Evolutionary conservation across 495 filamentous ascomycete genomes (phyloP).

Genomic region (Hypoxylon crocopeplum): DNA sequence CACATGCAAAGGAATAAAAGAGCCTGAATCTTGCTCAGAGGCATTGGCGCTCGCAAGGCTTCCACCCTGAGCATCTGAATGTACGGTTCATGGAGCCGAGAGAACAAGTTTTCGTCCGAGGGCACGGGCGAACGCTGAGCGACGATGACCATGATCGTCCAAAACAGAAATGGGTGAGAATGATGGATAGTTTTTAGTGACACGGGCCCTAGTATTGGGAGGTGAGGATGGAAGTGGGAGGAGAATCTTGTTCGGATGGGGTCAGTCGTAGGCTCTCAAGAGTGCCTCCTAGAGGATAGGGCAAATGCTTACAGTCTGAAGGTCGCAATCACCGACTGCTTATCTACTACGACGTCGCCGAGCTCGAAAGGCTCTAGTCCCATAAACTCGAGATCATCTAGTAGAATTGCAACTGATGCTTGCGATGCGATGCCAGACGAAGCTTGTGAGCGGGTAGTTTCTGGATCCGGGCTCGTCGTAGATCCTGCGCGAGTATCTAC

Average conservation of each 20-base stretch:
- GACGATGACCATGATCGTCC: constrained; percentile 40
- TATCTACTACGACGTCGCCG: constrained; percentile 23
- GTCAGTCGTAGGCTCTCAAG: too few relatives aligned
- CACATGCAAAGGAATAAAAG: constrained; percentile 42
- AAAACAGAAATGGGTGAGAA: constrained; percentile 40
- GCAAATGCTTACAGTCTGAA: constrained; percentile 35
- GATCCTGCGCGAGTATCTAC: constrained; percentile 23
- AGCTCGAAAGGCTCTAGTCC: constrained; percentile 32
- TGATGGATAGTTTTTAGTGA: constrained; percentile 36
- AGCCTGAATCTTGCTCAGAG: constrained; percentile 42
- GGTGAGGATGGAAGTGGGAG: constrained; percentile 27
- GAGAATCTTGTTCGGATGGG: constrained; percentile 40
- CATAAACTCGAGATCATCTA: constrained; percentile 34
- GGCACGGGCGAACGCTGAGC: constrained; percentile 11
- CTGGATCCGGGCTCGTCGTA: constrained; percentile 34
- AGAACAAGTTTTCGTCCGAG: constrained; percentile 26
- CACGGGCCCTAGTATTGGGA: constrained; percentile 40
- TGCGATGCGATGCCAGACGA: constrained; percentile 18
- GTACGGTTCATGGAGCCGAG: constrained; percentile 35
- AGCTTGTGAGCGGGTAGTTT: constrained; percentile 28
- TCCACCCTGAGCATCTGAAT: constrained; percentile 27
- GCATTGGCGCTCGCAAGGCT: constrained; percentile 27
- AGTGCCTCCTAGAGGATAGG: too few relatives aligned
- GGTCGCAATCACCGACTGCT: constrained; percentile 26
- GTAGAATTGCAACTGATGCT: constrained; percentile 16